Evolutionary conservation across 1,139 yeast species (phyloP), one percentile per base, ranked within the genome.

Genomic region (Arxiozyma slooffiae): DNA sequence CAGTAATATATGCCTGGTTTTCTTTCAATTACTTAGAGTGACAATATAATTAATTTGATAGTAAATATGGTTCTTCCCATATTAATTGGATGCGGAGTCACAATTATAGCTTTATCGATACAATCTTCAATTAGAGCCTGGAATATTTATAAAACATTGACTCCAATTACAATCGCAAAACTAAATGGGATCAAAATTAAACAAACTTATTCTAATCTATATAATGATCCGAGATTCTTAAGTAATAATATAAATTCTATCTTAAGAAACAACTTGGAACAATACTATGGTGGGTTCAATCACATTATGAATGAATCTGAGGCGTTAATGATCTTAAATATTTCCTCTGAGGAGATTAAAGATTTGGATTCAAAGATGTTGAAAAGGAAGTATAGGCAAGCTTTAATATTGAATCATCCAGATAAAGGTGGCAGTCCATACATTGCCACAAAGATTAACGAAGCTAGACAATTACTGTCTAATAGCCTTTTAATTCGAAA

Each of bases 361-460:
- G 26, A 78, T 79, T 43, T 76, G 83, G 61, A 78, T 20, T 80
- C 82, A 66, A 73, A 80, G 50, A 82, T 82, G 66, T 76, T 92
- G 60, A 90, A 89, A 69, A 95, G 85, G 55, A 86, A 86, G 52
- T 97, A 92, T 67, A 79, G 97, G 71, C 78, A 77, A 63, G 85
- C 88, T 70, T 86, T 90, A 94, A 73, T 92, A 62, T 76, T 85
- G 51, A 90, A 90, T 70, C 98, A 92, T 67, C 98, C 98, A 7
- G 98, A 92, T 71, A 85, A 90, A 64, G 97, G 97, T 44, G 98
- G 98, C 4, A 85, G 95, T 24, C 92, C 97, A n/a, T 90, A 79
- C 62, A 69, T 92, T 65, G 97, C 98, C 53, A 88, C 96, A 50
- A 92, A 92, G 74, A 86, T 92, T 57, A 92, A 92, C 67, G 97